Base-by-base conservation (phyloP, 225 moss, liverwort and hornwort genomes). In the Thuidium tamariscinum region DNA sequence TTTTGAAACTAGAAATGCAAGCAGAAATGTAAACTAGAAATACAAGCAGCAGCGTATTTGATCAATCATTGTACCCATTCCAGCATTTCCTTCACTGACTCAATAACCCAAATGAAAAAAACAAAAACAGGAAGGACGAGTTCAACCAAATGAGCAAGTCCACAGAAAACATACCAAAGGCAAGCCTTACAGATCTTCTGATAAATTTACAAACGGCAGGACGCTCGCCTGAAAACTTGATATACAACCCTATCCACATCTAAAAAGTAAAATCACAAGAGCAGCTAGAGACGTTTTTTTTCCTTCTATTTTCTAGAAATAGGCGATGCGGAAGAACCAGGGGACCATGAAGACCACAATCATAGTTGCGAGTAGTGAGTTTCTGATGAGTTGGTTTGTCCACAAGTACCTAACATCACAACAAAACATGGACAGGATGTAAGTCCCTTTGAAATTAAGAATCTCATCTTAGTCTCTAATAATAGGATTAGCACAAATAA, bases 251-350 rank as follows among this genome's bases (percentile, higher is more conserved):
- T 86, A 67, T 78, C 72, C 74, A 62, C 87, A 82, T 62, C 39
- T 37, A 30, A 51, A 83, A 81, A 41, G 39, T 30, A 46, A 49
- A 51, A 59, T 27, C 21, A 68, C 52, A 62, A 56, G 18, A 79
- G 17, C 10, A 74, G 15, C 15, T 11, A 37, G 19, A 83, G 29
- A 71, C 41, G 27, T 29, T 57, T 37, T 57, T 37, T 51, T 20
- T 29, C 2, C 34, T 74, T 48, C 5, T 29, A 36, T 34, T 49
- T 60, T 39, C 84, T 91, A 93, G 85, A 93, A 93, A 83, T 92
- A 93, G 81, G 93, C 93, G 64, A 93, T 91, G 89, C 93, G 93
- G 89, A 94, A 94, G 81, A 94, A 92, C 94, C 94, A 94, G 6
- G 94, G 94, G 70, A 94, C 88, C 93, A 94, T 92, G 93, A 93